phyloP scores from a whole-genome alignment of 371 early-diverging fungal species.

The Mortierella sp. region DNA sequence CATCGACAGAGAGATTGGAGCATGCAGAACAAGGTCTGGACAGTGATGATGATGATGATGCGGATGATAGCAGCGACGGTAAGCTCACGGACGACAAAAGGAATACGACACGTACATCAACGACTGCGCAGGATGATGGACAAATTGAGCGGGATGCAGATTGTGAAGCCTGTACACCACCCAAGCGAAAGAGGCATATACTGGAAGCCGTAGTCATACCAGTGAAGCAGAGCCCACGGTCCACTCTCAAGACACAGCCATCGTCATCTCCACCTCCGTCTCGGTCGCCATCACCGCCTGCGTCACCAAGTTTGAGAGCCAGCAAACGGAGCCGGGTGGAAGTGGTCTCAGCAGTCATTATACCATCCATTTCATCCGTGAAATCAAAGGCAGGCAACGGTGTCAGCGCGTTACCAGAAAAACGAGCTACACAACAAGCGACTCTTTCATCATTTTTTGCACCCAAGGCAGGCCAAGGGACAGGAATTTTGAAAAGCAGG shows the following conservation, averaged over 20 bases:
- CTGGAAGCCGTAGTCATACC: background rate
- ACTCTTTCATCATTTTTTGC: constrained; percentile 37
- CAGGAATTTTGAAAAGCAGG: constrained; percentile 33
- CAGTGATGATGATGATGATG: background rate
- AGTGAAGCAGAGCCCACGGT: background rate
- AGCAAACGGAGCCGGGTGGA: constrained; percentile 1
- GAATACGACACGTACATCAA: background rate
- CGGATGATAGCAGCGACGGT: background rate
- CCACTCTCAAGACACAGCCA: background rate
- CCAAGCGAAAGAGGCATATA: constrained; percentile 12
- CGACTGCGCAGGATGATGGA: no score
- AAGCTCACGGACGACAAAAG: background rate
- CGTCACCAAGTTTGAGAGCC: constrained; percentile 24
- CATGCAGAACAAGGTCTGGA: constrained; percentile 20
- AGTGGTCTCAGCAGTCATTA: background rate
- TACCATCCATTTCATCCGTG: background rate
- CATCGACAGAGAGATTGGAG: constrained; percentile 16
- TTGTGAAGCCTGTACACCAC: background rate
- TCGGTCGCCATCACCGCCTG: constrained; percentile 16
- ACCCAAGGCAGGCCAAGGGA: constrained; percentile 28
- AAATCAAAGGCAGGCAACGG: no score
- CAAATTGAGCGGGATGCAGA: background rate
- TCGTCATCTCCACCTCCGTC: background rate
- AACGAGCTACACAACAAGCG: constrained; percentile 10
- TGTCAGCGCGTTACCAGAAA: no score